phyloP scores from a whole-genome alignment of 1,139 yeast genomes.

The Blastobotrys aristatus region DNA sequence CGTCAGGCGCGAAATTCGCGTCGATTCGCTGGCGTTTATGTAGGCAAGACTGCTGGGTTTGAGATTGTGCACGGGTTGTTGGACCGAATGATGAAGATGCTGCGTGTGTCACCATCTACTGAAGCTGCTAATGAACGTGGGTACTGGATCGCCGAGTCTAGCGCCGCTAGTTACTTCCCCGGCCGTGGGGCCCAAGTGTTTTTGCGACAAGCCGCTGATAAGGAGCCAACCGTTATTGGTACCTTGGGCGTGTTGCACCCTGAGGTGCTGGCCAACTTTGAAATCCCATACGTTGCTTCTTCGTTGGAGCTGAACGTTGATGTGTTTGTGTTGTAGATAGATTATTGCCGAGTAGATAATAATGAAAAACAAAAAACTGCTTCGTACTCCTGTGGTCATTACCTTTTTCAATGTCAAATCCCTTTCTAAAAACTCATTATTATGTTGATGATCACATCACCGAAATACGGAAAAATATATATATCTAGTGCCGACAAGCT shows the following conservation, averaged over 20 bases:
- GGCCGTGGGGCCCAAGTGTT: constrained; percentile 92
- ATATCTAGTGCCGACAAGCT: too few relatives aligned
- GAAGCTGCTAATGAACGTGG: constrained; percentile 61
- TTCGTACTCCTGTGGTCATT: too few relatives aligned
- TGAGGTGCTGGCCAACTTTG: constrained; percentile 79
- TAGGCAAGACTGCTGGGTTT: constrained; percentile 93
- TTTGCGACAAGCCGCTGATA: constrained; percentile 55
- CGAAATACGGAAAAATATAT: too few relatives aligned
- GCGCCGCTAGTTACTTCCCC: constrained; percentile 71
- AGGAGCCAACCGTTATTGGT: constrained; percentile 50
- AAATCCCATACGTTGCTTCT: constrained; percentile 83
- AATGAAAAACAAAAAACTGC: background rate
- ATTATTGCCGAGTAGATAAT: background rate
- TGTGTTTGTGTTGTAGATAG: constrained; percentile 19
- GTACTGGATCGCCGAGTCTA: constrained; percentile 39
- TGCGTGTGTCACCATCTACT: constrained; percentile 81
- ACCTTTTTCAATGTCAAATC: too few relatives aligned
- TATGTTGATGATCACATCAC: too few relatives aligned
- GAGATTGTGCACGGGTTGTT: constrained; percentile 91
- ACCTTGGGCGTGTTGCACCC: constrained; percentile 94
- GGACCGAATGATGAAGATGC: constrained; percentile 93
- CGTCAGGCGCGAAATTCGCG: constrained; percentile 90
- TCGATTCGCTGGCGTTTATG: constrained; percentile 90
- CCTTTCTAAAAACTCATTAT: too few relatives aligned
- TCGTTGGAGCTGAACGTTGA: constrained; percentile 87